Percentiles rank a stretch among this genome's conserved stretches.
Evolutionary conservation across 305 asterid species (phyloP).

Genomic region (Fraxinus greggii): DNA sequence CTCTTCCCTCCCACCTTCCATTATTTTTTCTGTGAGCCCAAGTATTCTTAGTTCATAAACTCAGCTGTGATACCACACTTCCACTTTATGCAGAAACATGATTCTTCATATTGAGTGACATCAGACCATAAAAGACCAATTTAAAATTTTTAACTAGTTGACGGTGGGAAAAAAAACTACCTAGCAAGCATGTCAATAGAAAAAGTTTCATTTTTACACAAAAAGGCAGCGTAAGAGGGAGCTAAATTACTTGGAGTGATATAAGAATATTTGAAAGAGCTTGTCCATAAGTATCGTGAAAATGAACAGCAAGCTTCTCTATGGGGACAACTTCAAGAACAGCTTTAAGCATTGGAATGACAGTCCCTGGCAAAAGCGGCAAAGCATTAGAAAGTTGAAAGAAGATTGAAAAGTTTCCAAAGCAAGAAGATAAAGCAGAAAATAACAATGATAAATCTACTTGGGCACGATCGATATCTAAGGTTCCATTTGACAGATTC

Average conservation of each 20-base stretch:
- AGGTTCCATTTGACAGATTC: not conserved
- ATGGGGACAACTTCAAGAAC: conserved; percentile 69
- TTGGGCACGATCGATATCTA: not conserved
- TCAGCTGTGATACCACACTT: not conserved
- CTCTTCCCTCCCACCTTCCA: not conserved
- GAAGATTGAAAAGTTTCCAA: conserved; percentile 7
- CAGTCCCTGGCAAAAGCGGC: conserved; percentile 52
- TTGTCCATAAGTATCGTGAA: conserved; percentile 90
- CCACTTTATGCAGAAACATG: not conserved
- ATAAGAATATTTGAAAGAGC: conserved; percentile 87
- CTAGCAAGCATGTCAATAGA: not conserved
- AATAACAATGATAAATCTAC: conserved; percentile 8
- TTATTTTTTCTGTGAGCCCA: not conserved
- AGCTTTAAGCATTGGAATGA: conserved; percentile 82
- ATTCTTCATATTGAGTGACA: not conserved
- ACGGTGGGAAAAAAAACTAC: not conserved
- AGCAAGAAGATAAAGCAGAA: conserved; percentile 2
- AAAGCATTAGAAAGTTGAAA: not conserved
- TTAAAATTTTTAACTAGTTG: not conserved
- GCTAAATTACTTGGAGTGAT: conserved; percentile 66
- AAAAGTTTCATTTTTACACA: not conserved
- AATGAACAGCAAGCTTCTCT: conserved; percentile 85
- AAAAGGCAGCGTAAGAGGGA: not conserved
- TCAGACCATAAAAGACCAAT: not conserved
- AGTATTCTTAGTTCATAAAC: not conserved